phyloP scores from a whole-genome alignment of 179 eudicot species.

The Silene vulgaris region DNA sequence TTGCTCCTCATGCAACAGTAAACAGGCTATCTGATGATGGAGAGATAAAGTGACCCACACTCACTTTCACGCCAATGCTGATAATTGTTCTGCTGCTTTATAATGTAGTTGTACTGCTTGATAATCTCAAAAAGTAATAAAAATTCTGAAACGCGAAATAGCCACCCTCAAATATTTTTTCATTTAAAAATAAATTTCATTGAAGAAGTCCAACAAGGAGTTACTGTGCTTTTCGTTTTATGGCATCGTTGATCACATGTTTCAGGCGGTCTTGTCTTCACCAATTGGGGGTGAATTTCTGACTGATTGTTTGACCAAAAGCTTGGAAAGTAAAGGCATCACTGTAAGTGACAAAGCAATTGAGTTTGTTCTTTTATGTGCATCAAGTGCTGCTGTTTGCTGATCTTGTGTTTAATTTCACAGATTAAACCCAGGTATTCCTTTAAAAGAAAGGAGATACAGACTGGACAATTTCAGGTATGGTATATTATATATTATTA shows the following conservation, averaged over 20 bases:
- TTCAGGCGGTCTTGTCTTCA: slow-evolving; percentile 78
- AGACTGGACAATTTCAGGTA: slow-evolving; percentile 97
- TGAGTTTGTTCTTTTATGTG: not conserved
- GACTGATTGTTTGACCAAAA: slow-evolving; percentile 89
- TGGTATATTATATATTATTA: not conserved
- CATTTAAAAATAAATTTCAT: not conserved
- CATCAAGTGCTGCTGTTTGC: not conserved
- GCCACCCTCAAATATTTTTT: not conserved
- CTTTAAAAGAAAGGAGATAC: slow-evolving; percentile 87
- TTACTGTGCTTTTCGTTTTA: slow-evolving; percentile 1
- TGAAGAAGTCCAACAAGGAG: not conserved
- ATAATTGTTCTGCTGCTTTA: not conserved
- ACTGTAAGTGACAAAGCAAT: slow-evolving; percentile 42
- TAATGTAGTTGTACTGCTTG: slow-evolving; percentile 5
- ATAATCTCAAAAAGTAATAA: not conserved
- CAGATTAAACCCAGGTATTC: slow-evolving; percentile 96
- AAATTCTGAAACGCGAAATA: not conserved
- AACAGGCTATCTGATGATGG: not conserved
- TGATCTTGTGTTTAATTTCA: slow-evolving; percentile 14
- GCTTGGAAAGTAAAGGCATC: slow-evolving; percentile 95
- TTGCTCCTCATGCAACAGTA: not conserved
- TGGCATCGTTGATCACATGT: slow-evolving; percentile 10
- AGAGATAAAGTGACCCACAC: slow-evolving; percentile 8
- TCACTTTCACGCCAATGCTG: not conserved
- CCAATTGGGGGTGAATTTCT: slow-evolving; percentile 91